These are phyloP conservation scores for Dissoconium aciculare DNA, from an alignment of 2,329 filamentous ascomycete genomes.

Conservation along the genomic window DNA sequence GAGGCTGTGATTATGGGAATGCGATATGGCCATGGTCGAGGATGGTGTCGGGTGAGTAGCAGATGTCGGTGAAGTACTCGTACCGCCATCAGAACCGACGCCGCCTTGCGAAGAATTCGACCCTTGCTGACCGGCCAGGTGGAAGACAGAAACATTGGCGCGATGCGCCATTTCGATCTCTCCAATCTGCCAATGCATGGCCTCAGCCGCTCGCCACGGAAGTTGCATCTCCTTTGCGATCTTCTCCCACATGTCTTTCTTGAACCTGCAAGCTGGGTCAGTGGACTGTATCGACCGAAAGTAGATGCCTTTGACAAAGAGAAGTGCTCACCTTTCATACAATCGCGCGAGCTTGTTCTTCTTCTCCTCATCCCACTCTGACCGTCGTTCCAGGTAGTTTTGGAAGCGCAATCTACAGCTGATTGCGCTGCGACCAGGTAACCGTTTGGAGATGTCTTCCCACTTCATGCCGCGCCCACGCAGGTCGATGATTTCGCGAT, in stretches of 20 bases:
- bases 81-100: conserved; percentile 10
- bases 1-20: conserved; percentile 22
- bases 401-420: conserved; percentile 92
- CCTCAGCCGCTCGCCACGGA: conserved; percentile 88
- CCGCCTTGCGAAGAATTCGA: conserved; percentile 10
- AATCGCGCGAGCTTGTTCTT: conserved; percentile 92
- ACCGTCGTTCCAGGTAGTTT: conserved; percentile 85
- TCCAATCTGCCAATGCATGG: conserved; percentile 96
- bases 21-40: conserved; percentile 9
- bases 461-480: conserved; percentile 90
- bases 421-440: conserved; percentile 83
- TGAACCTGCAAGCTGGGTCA: conserved; percentile 53
- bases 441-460: conserved; percentile 88
- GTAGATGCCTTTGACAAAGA: conserved; percentile 1
- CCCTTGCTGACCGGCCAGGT: conserved; percentile 28
- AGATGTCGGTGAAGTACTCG: conserved; percentile 18
- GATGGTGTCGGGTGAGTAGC: conserved; percentile 1
- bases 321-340: conserved; percentile 81
- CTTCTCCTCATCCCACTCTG: conserved; percentile 92
- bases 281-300: conserved; percentile 1
- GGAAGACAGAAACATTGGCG: conserved; percentile 77
- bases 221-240: conserved; percentile 90
- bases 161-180: conserved; percentile 86
- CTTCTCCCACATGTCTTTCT: conserved; percentile 94
- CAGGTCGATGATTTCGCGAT: conserved; percentile 83